phyloP scores from a whole-genome alignment of 129 eudicot species.

The Flaveria bidentis region DNA sequence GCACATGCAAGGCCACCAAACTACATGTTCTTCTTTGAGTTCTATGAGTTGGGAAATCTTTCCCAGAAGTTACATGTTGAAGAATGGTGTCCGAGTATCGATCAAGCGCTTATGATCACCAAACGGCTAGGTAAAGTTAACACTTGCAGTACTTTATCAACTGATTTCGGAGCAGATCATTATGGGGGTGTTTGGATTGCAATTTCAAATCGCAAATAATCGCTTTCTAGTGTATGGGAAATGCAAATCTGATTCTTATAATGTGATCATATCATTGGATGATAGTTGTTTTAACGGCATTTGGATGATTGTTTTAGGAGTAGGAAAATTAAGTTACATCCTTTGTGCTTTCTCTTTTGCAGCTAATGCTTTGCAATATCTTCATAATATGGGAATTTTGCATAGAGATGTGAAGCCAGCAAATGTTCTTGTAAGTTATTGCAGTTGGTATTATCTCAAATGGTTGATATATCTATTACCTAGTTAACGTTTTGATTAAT shows the following conservation, averaged over 20 bases:
- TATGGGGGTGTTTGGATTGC: not conserved
- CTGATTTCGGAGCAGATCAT: not conserved
- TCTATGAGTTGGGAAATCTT: slow-evolving; percentile 72
- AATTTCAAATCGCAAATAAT: not conserved
- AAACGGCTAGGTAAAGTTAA: slow-evolving; percentile 58
- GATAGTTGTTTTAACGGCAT: not conserved
- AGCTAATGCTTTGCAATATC: slow-evolving; percentile 90
- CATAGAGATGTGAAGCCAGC: slow-evolving; percentile 99
- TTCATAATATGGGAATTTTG: slow-evolving; percentile 82
- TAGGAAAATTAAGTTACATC: not conserved
- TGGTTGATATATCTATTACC: not conserved
- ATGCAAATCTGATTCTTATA: not conserved
- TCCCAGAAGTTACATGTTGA: slow-evolving; percentile 81
- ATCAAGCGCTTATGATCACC: slow-evolving; percentile 50
- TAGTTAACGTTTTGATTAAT: not conserved
- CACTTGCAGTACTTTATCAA: slow-evolving; percentile 5
- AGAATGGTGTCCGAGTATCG: slow-evolving; percentile 71
- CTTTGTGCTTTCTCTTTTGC: slow-evolving; percentile 36
- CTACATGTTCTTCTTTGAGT: slow-evolving; percentile 87
- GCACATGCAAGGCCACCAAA: slow-evolving; percentile 94
- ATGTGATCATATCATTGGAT: not conserved
- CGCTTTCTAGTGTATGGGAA: not conserved
- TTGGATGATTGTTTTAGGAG: not conserved
- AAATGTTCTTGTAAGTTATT: slow-evolving; percentile 81
- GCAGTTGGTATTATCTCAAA: not conserved